Evolutionary conservation across 2,329 filamentous ascomycete species (phyloP), one percentile per base, ranked within the genome.

Genomic region (Alternaria consortialis): DNA sequence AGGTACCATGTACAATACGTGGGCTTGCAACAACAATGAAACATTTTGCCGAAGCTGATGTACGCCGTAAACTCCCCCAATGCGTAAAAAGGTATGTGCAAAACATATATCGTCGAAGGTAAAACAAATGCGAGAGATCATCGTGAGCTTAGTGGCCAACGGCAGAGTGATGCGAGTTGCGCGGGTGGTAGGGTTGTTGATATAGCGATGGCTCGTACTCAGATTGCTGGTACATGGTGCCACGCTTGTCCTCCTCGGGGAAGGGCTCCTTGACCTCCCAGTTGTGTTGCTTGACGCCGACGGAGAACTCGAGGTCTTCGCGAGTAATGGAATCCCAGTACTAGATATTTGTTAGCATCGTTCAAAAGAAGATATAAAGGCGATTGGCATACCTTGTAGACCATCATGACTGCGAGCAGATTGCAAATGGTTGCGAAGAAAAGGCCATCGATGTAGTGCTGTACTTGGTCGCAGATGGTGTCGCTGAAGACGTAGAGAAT

Each of bases 321-420:
- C 92, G 93, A 23, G 95, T 99, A 79, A 99, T 99, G 15, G 94
- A 97, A 77, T 99, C 95, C 95, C 95, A 99, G 84, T 97, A 99
- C 93, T 95, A 59, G 64, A 58, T 51, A 31, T 17, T 9, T 23
- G 62, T 75, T 65, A 74, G 71, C 59, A 40, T 31, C 7, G 32
- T 11, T 31, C 42, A 34, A 23, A 53, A 27, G 51, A 9, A 12
- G 8, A 34, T 3, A 11, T 50, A 44, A 32, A 51, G n/a, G 5
- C 8, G 47, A 17, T 17, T n/a, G 12, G 56, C 82, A 64, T 80
- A 90, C 93, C 90, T 99, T 99, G 86, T 99, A 99, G 37, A 99
- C 90, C 95, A 98, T 99, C 95, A 99, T 99, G 63, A 99, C 94
- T 12, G 90, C 93, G 43, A 99, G 84, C 44, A 99, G 82, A 76